Evolutionary conservation across 169 alveolate species (phyloP).

Genomic region (Perkinsus olseni): DNA sequence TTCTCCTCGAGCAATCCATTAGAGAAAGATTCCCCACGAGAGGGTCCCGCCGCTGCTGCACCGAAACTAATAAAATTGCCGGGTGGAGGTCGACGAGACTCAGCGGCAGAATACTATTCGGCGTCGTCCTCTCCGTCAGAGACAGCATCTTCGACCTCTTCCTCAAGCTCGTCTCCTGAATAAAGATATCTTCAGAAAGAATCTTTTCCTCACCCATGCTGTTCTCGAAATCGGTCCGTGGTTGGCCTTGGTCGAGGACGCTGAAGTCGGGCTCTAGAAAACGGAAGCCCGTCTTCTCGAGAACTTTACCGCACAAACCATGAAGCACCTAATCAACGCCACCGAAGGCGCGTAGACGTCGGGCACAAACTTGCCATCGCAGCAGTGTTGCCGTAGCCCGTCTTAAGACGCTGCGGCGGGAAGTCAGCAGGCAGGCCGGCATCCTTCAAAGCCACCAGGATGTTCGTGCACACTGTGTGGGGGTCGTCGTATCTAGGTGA

Average conservation of each 20-base stretch:
- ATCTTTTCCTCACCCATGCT: background rate
- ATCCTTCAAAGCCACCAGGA: background rate
- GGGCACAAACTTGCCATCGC: background rate
- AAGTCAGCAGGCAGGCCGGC: background rate
- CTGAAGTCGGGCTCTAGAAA: background rate
- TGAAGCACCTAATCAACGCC: background rate
- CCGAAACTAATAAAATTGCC: background rate
- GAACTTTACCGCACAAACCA: background rate
- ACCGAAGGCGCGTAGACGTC: background rate
- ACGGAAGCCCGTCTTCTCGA: background rate
- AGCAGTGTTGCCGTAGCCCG: background rate
- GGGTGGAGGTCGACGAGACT: too few species aligned
- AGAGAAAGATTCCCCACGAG: background rate
- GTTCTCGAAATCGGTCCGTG: background rate
- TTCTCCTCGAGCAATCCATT: background rate
- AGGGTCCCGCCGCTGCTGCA: background rate
- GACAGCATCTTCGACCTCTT: background rate
- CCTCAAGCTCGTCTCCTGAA: background rate
- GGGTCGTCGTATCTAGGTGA: background rate
- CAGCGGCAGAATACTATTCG: background rate
- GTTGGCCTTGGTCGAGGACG: background rate
- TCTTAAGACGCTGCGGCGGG: background rate
- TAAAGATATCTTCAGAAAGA: background rate
- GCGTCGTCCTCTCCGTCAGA: background rate
- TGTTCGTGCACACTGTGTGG: background rate